A percentile compares a stretch with the other conserved stretches of the same genome.
Conservation (phyloP, 805 yeast genomes). For the Candida khao-thaluensis region DNA sequence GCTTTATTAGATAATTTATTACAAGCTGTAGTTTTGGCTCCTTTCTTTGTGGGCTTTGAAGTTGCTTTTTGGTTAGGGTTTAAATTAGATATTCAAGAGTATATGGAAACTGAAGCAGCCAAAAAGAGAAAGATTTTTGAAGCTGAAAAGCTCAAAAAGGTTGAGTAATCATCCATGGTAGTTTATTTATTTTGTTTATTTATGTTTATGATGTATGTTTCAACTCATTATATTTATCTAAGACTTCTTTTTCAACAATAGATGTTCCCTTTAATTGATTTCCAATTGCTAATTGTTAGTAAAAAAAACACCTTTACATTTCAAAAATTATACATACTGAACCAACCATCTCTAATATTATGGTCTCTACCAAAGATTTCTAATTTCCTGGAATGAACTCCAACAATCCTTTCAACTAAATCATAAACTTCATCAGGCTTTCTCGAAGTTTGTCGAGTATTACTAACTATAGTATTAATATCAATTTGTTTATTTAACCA, state of each 20-base stretch:
- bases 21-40: constrained; percentile 89
- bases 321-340: constrained; percentile 34
- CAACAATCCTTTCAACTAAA: constrained; percentile 81
- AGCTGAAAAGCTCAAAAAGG: background rate
- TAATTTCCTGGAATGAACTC: constrained; percentile 69
- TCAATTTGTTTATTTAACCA: constrained; percentile 72
- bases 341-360: constrained; percentile 87
- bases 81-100: constrained; percentile 48
- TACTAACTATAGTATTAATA: constrained; percentile 73
- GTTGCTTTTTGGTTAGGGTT: constrained; percentile 66
- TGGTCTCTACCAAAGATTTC: constrained; percentile 90
- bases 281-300: constrained; percentile 52
- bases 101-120: constrained; percentile 50
- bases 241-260: constrained; percentile 59
- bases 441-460: constrained; percentile 83
- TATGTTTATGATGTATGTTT: constrained; percentile 4
- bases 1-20: constrained; percentile 79
- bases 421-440: constrained; percentile 91
- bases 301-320: no score
- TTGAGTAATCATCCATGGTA: constrained; percentile 2
- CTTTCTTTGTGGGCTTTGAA: constrained; percentile 84
- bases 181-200: constrained; percentile 1
- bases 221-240: constrained; percentile 35
- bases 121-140: constrained; percentile 11
- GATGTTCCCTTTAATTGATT: constrained; percentile 66